A percentile compares a stretch with the other conserved stretches of the same genome.
Conservation (phyloP, 768 basidiomycete species). For the Trametes cinnabarina region DNA sequence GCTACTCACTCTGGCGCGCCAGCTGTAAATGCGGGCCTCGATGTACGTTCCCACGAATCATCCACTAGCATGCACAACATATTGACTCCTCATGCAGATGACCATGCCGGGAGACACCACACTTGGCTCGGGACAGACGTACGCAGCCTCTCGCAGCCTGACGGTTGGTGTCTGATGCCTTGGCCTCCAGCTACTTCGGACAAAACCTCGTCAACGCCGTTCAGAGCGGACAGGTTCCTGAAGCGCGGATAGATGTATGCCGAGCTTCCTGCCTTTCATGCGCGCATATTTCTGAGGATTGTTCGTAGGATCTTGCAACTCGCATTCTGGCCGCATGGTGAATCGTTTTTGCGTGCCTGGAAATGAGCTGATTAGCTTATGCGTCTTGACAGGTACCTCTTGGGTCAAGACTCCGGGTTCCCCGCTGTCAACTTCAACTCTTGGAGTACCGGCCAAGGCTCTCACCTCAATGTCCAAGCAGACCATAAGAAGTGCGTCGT, state of each 20-base stretch:
- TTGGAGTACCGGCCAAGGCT: slow-evolving; percentile 37
- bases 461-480: slow-evolving; percentile 60
- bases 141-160: neutral
- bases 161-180: too few relatives aligned
- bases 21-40: slow-evolving; percentile 59
- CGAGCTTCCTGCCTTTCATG: too few relatives aligned
- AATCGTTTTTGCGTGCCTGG: slow-evolving; percentile 43
- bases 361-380: neutral
- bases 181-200: slow-evolving; percentile 52
- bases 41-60: slow-evolving; percentile 38
- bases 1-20: slow-evolving; percentile 55
- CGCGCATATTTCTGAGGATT: too few relatives aligned
- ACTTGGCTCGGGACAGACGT: slow-evolving; percentile 20
- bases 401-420: slow-evolving; percentile 58
- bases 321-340: slow-evolving; percentile 70
- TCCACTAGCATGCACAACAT: neutral
- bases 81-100: slow-evolving; percentile 43
- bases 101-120: slow-evolving; percentile 67
- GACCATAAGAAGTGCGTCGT: slow-evolving; percentile 48
- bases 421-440: slow-evolving; percentile 69
- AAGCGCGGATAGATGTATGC: slow-evolving; percentile 48
- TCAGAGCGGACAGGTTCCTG: slow-evolving; percentile 56
- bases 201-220: slow-evolving; percentile 57
- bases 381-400: slow-evolving; percentile 36
- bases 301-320: slow-evolving; percentile 55